Conservation (phyloP, 2,329 filamentous ascomycete genomes). For the Fusarium equiseti region DNA sequence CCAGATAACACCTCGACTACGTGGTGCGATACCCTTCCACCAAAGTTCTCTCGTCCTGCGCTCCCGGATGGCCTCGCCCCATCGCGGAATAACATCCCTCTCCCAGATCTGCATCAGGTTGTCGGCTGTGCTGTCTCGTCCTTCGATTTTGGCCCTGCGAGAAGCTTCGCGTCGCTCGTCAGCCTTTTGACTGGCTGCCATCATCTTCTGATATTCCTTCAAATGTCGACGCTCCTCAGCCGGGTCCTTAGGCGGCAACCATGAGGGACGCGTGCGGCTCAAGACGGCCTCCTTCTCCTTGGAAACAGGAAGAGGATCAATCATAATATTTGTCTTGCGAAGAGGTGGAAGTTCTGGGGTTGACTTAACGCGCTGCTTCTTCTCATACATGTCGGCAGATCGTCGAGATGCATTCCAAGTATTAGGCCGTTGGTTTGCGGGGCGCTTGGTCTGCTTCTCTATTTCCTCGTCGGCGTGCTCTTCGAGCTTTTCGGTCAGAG, state of each 20-base stretch:
- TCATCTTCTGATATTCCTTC: conserved; percentile 87
- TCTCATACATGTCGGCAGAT: conserved; percentile 54
- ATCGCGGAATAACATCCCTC: conserved; percentile 79
- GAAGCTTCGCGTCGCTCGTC: conserved; percentile 70
- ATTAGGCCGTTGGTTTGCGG: conserved; percentile 52
- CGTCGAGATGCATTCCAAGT: conserved; percentile 55
- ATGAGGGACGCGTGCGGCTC: conserved; percentile 83
- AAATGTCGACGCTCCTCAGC: conserved; percentile 92
- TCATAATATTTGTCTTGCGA: conserved; percentile 81
- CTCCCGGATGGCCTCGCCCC: conserved; percentile 77
- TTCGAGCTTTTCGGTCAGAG: conserved; percentile 83
- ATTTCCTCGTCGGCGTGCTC: conserved; percentile 76
- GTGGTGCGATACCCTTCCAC: conserved; percentile 83
- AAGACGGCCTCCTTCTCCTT: conserved; percentile 89
- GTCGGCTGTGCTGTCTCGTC: conserved; percentile 66
- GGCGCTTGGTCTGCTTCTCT: conserved; percentile 52
- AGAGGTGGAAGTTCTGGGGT: conserved; percentile 77
- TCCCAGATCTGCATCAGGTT: conserved; percentile 77
- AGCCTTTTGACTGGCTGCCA: conserved; percentile 71
- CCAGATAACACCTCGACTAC: conserved; percentile 78
- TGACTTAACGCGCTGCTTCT: conserved; percentile 70
- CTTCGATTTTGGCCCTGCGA: conserved; percentile 63
- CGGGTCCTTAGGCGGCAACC: conserved; percentile 88
- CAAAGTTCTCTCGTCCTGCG: conserved; percentile 80
- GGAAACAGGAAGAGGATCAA: conserved; percentile 84